phyloP scores from a whole-genome alignment of 2,329 filamentous ascomycete genomes.

The Paecilomyces fulvus region DNA sequence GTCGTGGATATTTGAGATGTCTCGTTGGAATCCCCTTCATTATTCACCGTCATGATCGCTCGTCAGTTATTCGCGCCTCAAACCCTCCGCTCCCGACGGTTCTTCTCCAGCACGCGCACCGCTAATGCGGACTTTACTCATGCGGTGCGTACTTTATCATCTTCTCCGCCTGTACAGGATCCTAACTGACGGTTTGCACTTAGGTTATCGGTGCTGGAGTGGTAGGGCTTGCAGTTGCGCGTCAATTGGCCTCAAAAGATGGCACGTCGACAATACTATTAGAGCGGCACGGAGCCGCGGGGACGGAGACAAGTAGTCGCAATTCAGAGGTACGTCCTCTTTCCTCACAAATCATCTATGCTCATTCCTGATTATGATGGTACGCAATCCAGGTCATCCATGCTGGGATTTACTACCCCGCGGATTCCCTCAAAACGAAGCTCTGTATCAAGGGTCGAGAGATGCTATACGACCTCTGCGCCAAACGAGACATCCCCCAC shows the following conservation, averaged over 20 bases:
- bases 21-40: not conserved
- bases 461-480: slow-evolving; percentile 72
- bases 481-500: slow-evolving; percentile 57
- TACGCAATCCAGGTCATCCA: slow-evolving; percentile 63
- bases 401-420: slow-evolving; percentile 84
- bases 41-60: slow-evolving; percentile 8
- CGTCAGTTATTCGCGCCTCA: slow-evolving; percentile 6
- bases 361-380: not conserved
- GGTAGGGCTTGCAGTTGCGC: slow-evolving; percentile 72
- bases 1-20: not conserved
- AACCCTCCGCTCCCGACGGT: slow-evolving; percentile 11
- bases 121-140: slow-evolving; percentile 53
- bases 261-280: slow-evolving; percentile 64
- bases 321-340: slow-evolving; percentile 63
- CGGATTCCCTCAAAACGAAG: slow-evolving; percentile 65
- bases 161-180: not conserved
- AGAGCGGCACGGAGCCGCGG: slow-evolving; percentile 66
- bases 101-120: slow-evolving; percentile 37
- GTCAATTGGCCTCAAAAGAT: slow-evolving; percentile 56
- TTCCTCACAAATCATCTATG: not conserved
- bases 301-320: slow-evolving; percentile 79
- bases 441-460: slow-evolving; percentile 72
- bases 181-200: not conserved
- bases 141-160: slow-evolving; percentile 34
- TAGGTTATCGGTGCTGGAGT: slow-evolving; percentile 61